phyloP scores from a whole-genome alignment of 2,329 filamentous ascomycete genomes.

The Aspergillus ruber region DNA sequence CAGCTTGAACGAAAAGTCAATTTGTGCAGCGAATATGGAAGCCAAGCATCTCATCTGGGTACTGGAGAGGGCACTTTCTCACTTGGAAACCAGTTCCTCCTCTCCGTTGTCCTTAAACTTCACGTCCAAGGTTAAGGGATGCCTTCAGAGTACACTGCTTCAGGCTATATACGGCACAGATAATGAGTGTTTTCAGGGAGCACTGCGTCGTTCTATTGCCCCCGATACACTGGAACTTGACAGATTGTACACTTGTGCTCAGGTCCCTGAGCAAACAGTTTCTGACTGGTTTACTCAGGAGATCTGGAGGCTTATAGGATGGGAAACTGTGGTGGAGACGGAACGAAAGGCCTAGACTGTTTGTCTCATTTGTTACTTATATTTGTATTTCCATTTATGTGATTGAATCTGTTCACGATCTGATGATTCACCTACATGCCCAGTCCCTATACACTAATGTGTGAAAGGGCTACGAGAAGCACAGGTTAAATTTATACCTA shows the following conservation, averaged over 20 bases:
- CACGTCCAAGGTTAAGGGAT: conserved; percentile 18
- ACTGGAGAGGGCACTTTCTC: conserved; percentile 23
- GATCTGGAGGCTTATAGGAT: conserved; percentile 53
- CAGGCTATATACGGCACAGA: conserved; percentile 36
- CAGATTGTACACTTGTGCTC: conserved; percentile 2
- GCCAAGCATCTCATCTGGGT: conserved; percentile 31
- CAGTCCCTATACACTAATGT: too few species aligned
- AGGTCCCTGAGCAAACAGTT: conserved; percentile 28
- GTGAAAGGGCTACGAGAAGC: too few species aligned
- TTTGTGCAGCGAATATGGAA: conserved; percentile 25
- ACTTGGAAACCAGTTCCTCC: conserved; percentile 13
- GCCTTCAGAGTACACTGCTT: conserved; percentile 37
- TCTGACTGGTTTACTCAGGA: conserved; percentile 51
- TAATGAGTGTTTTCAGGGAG: conserved; percentile 23
- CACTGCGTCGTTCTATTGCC: conserved; percentile 17
- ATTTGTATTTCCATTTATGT: too few species aligned
- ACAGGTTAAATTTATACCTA: conserved; percentile 1
- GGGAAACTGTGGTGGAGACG: conserved; percentile 38
- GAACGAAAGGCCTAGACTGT: neutral
- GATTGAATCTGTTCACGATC: too few species aligned
- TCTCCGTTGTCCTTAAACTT: conserved; percentile 9
- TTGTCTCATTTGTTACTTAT: too few species aligned
- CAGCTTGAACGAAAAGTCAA: conserved; percentile 15
- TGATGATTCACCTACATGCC: too few species aligned
- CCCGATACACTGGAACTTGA: conserved; percentile 14